These are phyloP conservation scores for Fraxinus velutina DNA, from an alignment of 305 asterid species.

Conservation along the genomic window DNA sequence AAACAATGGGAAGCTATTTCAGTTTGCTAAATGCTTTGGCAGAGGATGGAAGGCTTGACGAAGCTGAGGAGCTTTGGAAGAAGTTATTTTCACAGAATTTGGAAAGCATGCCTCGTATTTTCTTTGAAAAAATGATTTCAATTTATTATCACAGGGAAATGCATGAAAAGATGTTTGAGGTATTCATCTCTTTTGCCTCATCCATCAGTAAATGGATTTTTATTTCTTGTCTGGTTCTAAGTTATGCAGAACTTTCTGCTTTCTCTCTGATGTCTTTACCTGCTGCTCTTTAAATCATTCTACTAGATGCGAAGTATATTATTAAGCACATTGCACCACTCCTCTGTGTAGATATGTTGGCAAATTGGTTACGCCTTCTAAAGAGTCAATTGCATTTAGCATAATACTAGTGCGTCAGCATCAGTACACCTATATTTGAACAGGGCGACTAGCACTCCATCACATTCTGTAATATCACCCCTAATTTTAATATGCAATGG, in stretches of 20 bases:
- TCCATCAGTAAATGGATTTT: not conserved
- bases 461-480: not conserved
- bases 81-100: slow-evolving; percentile 66
- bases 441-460: not conserved
- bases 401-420: not conserved
- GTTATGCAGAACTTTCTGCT: not conserved
- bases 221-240: slow-evolving; percentile 3
- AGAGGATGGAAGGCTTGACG: slow-evolving; percentile 74
- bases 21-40: slow-evolving; percentile 64
- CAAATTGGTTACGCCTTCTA: not conserved
- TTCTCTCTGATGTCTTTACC: not conserved
- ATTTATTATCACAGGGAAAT: slow-evolving; percentile 61
- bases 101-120: slow-evolving; percentile 85
- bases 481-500: not conserved
- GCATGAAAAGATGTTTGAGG: slow-evolving; percentile 91
- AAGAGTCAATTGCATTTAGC: not conserved
- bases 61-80: slow-evolving; percentile 83
- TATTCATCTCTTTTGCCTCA: slow-evolving; percentile 21
- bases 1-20: slow-evolving; percentile 90
- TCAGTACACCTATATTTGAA: not conserved
- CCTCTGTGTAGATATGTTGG: not conserved
- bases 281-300: not conserved
- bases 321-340: not conserved
- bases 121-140: slow-evolving; percentile 80
- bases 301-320: not conserved